These are phyloP conservation scores for Cyclotella sp. DNA, from an alignment of 108 stramenopile species.

Conservation along the genomic window DNA sequence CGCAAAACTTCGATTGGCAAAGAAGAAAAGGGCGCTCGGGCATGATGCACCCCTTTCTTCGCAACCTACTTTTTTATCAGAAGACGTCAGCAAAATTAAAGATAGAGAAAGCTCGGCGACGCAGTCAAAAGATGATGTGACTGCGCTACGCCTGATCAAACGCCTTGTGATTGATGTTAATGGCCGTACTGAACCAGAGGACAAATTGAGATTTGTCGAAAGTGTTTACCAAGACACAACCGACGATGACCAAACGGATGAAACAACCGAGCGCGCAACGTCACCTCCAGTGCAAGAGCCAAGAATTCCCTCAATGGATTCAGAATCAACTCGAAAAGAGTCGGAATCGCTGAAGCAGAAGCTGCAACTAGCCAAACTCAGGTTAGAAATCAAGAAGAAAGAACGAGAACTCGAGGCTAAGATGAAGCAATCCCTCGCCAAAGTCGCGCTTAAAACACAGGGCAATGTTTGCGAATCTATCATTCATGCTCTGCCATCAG, in stretches of 20 bases:
- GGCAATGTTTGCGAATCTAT: not conserved
- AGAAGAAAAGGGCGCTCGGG: constrained; percentile 24
- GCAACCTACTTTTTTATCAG: not conserved
- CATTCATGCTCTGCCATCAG: not conserved
- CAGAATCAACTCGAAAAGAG: constrained; percentile 16
- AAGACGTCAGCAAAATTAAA: not conserved
- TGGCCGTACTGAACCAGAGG: constrained; percentile 7
- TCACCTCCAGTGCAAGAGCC: not conserved
- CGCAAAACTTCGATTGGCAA: constrained; percentile 48
- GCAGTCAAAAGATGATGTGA: constrained; percentile 11
- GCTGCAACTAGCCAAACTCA: constrained; percentile 47
- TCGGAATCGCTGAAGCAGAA: constrained; percentile 44
- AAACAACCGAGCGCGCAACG: not conserved
- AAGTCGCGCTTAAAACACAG: not conserved
- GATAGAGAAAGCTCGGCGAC: not conserved
- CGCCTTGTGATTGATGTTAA: constrained; percentile 29
- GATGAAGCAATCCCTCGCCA: constrained; percentile 12
- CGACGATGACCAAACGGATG: constrained; percentile 13
- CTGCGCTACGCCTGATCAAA: constrained; percentile 26
- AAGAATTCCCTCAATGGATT: not conserved
- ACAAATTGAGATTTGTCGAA: constrained; percentile 40
- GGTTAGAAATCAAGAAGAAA: constrained; percentile 49
- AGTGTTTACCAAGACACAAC: constrained; percentile 35
- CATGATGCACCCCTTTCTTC: not conserved
- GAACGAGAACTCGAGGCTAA: constrained; percentile 19